Evolutionary conservation across 2,329 filamentous ascomycete genomes (phyloP).

Genomic region (Apiospora aurea): DNA sequence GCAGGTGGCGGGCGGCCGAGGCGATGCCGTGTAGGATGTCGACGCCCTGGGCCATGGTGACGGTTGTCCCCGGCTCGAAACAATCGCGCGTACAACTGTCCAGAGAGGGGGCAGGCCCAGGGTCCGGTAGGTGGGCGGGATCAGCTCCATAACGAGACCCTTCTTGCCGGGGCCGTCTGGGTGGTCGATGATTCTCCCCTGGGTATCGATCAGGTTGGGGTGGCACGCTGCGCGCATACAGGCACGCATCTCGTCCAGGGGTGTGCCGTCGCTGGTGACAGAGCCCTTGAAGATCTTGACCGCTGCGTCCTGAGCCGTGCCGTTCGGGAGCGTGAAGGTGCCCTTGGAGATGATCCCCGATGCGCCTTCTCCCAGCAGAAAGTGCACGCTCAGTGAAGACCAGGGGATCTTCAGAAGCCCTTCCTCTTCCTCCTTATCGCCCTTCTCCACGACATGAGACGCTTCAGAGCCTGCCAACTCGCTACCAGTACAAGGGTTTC

Average conservation of each 20-base stretch:
- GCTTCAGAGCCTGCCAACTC: slow-evolving; percentile 28
- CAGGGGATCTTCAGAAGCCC: slow-evolving; percentile 44
- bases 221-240: slow-evolving; percentile 54
- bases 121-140: slow-evolving; percentile 50
- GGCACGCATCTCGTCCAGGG: slow-evolving; percentile 57
- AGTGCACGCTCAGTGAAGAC: slow-evolving; percentile 48
- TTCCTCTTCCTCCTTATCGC: slow-evolving; percentile 7
- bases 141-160: slow-evolving; percentile 55
- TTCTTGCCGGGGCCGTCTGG: slow-evolving; percentile 36
- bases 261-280: slow-evolving; percentile 55
- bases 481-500: slow-evolving; percentile 50
- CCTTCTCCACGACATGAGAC: slow-evolving; percentile 31
- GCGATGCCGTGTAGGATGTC: slow-evolving; percentile 50
- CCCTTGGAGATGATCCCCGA: slow-evolving; percentile 55
- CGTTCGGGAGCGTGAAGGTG: slow-evolving; percentile 39
- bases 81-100: slow-evolving; percentile 54
- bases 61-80: slow-evolving; percentile 42
- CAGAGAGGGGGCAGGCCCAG: slow-evolving; percentile 52
- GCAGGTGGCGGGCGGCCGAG: slow-evolving; percentile 51
- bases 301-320: slow-evolving; percentile 47
- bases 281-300: slow-evolving; percentile 58
- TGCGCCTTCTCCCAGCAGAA: slow-evolving; percentile 52
- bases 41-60: slow-evolving; percentile 42
- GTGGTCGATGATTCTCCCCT: slow-evolving; percentile 51
- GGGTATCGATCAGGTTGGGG: slow-evolving; percentile 52